A percentile compares a stretch with the other conserved stretches of the same genome.
Conservation (phyloP, 2,329 filamentous ascomycete species). For the Talaromyces sp. region DNA sequence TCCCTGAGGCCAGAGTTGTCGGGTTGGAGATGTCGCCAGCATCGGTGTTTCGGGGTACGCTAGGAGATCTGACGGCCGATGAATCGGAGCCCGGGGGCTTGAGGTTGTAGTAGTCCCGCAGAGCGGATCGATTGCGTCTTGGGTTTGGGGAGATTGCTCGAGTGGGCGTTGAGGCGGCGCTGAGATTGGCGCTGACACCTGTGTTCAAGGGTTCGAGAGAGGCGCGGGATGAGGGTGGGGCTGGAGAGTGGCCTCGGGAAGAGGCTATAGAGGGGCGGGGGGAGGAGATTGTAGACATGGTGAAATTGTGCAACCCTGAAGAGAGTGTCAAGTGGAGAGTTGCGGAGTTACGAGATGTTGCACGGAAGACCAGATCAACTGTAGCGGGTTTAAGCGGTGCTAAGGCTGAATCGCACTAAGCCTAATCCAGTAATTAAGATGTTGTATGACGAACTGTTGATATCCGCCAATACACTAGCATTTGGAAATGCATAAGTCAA, state of each 20-base stretch:
- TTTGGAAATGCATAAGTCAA: too few species aligned
- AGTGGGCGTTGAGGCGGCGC: conserved; percentile 41
- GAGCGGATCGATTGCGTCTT: conserved; percentile 76
- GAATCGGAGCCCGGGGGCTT: conserved; percentile 51
- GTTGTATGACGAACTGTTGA: too few species aligned
- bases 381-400: conserved; percentile 31
- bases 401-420: too few species aligned
- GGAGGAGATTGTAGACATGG: conserved; percentile 63
- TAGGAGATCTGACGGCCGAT: conserved; percentile 35
- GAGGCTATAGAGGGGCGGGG: conserved; percentile 62
- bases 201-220: conserved; percentile 70
- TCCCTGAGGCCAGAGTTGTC: conserved; percentile 32
- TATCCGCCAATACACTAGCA: too few species aligned
- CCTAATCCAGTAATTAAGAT: too few species aligned
- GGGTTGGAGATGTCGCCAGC: conserved; percentile 44
- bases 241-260: conserved; percentile 56
- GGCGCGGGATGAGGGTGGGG: conserved; percentile 73
- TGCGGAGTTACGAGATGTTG: conserved; percentile 5
- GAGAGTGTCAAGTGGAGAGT: background rate
- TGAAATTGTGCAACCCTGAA: conserved; percentile 6
- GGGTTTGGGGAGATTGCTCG: conserved; percentile 41
- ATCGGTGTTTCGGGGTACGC: conserved; percentile 46
- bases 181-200: conserved; percentile 53
- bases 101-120: conserved; percentile 94
- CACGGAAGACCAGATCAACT: conserved; percentile 13